Evolutionary conservation across 768 basidiomycete genomes (phyloP), one percentile per base, ranked within the genome.

Genomic region (Naematelia encephala): DNA sequence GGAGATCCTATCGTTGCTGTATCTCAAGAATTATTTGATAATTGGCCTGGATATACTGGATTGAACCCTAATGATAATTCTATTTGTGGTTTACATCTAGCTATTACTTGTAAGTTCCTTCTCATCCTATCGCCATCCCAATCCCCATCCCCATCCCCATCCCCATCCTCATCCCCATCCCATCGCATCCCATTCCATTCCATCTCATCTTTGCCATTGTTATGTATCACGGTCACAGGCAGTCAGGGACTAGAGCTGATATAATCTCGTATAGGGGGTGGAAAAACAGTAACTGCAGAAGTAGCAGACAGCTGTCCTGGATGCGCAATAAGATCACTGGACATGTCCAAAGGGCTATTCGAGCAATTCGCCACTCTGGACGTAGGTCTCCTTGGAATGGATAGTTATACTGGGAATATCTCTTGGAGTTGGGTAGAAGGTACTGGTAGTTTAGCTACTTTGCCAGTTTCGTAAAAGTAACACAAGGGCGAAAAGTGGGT

Each of bases 41-140:
- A 61, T 45, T 73, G 69, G 69, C 69, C 72, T 27, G 64, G 67
- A 47, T 66, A 66, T 25, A 68, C 61, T 39, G 69, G 63, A 2
- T 34, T 59, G 34, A 73, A 73, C 56, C 72, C 72, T 1, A 73
- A 73, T 54, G 55, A 65, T 47, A 67, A 69, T 53, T 65, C 69
- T 19, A 67, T 73, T 46, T 70, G 72, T 30, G 69, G 67, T 13
- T 61, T 61, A 23, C 66, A 73, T 42, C 43, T 70, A 11, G 43
- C 59, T 12, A 63, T 73, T 25, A 63, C 62, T 16, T 68, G 69
- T 70, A 51, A 61, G 65, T 67, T 16, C 34, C 34, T 39, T 34
- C 50, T 21, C 53, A 43, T 51, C 49, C 39, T 25, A 16, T 30
- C 14, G 3, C 2, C 21, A 13, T 23, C 22, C 34, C 28, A n/a